A percentile compares a stretch with the other conserved stretches of the same genome.
Conservation (phyloP, 169 alveolate genomes). For the Babesia caballi region DNA sequence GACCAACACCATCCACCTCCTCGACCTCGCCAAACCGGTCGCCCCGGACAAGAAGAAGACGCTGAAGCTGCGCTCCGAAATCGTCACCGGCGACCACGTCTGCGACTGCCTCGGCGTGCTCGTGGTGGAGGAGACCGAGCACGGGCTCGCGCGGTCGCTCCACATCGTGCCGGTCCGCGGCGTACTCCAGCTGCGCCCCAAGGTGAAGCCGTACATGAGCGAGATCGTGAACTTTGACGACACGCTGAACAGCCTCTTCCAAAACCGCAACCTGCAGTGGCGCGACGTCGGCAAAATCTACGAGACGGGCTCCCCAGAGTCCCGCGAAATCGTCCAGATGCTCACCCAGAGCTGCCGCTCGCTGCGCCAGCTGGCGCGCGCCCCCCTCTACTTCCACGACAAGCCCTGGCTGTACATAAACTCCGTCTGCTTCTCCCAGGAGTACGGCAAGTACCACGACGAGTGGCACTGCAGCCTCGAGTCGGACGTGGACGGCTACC, state of each 20-base stretch:
- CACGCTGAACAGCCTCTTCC: conserved; percentile 23
- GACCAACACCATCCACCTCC: conserved; percentile 6
- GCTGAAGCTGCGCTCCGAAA: conserved; percentile 35
- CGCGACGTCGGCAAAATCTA: conserved; percentile 17
- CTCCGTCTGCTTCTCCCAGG: conserved; percentile 35
- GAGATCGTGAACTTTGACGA: conserved; percentile 36
- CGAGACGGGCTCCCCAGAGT: conserved; percentile 26
- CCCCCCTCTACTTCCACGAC: conserved; percentile 6
- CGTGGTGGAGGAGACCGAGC: conserved; percentile 41
- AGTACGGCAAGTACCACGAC: conserved; percentile 19
- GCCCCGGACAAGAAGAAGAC: conserved; percentile 10
- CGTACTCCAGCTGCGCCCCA: conserved; percentile 50
- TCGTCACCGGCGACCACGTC: conserved; percentile 58
- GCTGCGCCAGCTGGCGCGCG: not conserved
- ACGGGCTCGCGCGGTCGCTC: conserved; percentile 26
- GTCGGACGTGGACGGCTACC: conserved; percentile 39
- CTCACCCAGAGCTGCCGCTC: conserved; percentile 35
- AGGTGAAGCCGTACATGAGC: conserved; percentile 29
- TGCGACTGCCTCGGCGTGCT: conserved; percentile 58
- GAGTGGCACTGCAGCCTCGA: conserved; percentile 38
- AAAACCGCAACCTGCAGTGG: conserved; percentile 51
- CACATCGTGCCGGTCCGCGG: conserved; percentile 54
- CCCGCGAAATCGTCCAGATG: conserved; percentile 45
- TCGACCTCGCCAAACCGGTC: conserved; percentile 18
- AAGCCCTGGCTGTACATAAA: conserved; percentile 11